Base-by-base conservation (phyloP, 78 protist species). In the Isochrysis galbana region DNA sequence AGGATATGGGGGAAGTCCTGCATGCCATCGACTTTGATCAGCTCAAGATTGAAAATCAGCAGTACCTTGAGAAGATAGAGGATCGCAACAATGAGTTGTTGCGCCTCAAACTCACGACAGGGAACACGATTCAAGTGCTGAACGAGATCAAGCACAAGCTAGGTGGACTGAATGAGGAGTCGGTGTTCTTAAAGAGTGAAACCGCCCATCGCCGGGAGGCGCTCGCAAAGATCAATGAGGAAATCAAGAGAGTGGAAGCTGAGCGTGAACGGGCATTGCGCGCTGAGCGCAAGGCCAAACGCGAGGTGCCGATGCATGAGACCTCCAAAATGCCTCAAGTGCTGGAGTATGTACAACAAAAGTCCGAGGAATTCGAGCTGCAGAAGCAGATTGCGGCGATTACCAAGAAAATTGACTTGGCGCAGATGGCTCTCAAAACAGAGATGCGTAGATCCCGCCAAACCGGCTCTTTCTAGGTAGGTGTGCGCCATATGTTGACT, bases 1-100 rank as follows among this genome's bases (percentile, higher is more conserved):
- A 96, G 41, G 97, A 96, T 77, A 90, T 92, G 94, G 95, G 96
- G 26, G 97, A 93, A 21, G 94, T 70, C 29, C 92, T 96, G 34
- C 91, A 80, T 77, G 90, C 41, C 36, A 94, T 97, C 90, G 97
- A 97, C 95, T 97, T 97, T 61, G 96, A 94, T 26, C 98, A 97
- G 95, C 91, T 97, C 67, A 93, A 95, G 83, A 97, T 97, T 45
- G 98, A 97, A 90, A 97, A 97, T 87, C 95, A 94, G 72, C 97
- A 96, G 92, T 94, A 87, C 86, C 61, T 82, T 36, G 96, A 94
- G 54, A 87, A 91, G 55, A 94, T 95, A 41, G 98, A 95, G 47
- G 96, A 93, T 92, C 93, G 95, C n/a, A 95, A 95, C 95, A 34
- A 47, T 5, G 98, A 95, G 94, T 93, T 96, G 51, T 80, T 93